Evolutionary conservation across 768 basidiomycete species (phyloP), one percentile per base, ranked within the genome.

Genomic region (Trametes punicea): DNA sequence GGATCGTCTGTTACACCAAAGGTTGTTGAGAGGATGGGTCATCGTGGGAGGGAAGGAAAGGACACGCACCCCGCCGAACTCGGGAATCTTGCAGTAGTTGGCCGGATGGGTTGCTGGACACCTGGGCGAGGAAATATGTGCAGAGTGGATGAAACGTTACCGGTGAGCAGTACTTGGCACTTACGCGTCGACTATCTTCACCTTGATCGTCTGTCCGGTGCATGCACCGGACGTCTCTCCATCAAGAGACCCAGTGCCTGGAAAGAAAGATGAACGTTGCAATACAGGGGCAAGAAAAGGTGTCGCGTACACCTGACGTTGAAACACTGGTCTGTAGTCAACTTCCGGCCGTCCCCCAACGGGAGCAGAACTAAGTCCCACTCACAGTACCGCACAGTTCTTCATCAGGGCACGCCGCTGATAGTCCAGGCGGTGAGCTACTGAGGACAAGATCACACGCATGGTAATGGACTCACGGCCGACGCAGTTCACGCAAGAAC

Each of bases 21-120:
- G n/a, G n/a, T n/a, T n/a, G n/a, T n/a, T n/a, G n/a, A n/a, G n/a
- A n/a, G n/a, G n/a, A n/a, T n/a, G 27, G 33, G 29, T 16, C 9
- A 9, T 25, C 39, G 21, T 30, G 29, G 34, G 15, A 11, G 23
- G 16, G 13, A 20, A 15, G 9, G 18, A 26, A 26, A 31, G 45
- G 8, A 30, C 23, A 44, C 57, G 10, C 36, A 64, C 65, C 20
- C 65, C 65, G 23, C 65, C 65, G 30, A 63, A 68, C 40, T 64
- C 56, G 50, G 63, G 57, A 15, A 67, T 68, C 60, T 72, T 70
- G 68, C 71, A 71, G 59, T 65, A 72, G 58, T 72, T 72, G 33
- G 60, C 69, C n/a, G 68, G 69, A 49, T 72, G 71, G n/a, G 69
- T 70, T 6, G 67, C 66, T 9, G 71, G 71, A 46, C 71, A 72